Evolutionary conservation across 441 rosid species (phyloP), one percentile per base, ranked within the genome.

Genomic region (Hura crepitans): DNA sequence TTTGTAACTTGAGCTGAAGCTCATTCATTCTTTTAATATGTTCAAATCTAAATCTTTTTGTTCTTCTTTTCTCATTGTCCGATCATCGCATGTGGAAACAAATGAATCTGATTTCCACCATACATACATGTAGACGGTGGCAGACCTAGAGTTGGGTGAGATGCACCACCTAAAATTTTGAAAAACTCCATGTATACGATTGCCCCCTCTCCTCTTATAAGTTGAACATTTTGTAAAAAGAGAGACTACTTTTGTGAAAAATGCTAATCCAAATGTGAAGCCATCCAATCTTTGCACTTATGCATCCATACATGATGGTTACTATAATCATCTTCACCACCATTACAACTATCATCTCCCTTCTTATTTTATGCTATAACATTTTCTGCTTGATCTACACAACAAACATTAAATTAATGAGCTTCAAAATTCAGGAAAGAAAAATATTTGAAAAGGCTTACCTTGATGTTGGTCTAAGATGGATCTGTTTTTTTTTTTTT

Each of bases 251-350:
- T 64, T 89, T 22, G 72, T 58, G 0, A 97, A 88, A 70, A 91
- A 86, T 0, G 85, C 96, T 14, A 94, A 45, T 17, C 97, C 97
- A 37, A 94, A 74, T n/a, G 93, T 81, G 74, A 94, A 94, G 23
- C 99, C 99, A 65, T 89, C 96, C 4, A 74, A 77, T 85, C 77
- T 90, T 78, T 81, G 84, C 60, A 89, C 79, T 33, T 75, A 68
- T 5, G 92, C 75, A 73, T 94, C 97, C 1, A 75, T 78, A 66
- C 99, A 91, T 11, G 99, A n/a, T n/a, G n/a, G n/a, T n/a, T n/a
- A n/a, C n/a, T n/a, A n/a, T n/a, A n/a, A n/a, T n/a, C n/a, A n/a
- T n/a, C n/a, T n/a, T n/a, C n/a, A n/a, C n/a, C n/a, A n/a, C n/a
- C n/a, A n/a, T n/a, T n/a, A n/a, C 22, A 28, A 73, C 22, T 18